Conservation (phyloP, 805 yeast species). For the Wilhelminamyces savonicus region DNA sequence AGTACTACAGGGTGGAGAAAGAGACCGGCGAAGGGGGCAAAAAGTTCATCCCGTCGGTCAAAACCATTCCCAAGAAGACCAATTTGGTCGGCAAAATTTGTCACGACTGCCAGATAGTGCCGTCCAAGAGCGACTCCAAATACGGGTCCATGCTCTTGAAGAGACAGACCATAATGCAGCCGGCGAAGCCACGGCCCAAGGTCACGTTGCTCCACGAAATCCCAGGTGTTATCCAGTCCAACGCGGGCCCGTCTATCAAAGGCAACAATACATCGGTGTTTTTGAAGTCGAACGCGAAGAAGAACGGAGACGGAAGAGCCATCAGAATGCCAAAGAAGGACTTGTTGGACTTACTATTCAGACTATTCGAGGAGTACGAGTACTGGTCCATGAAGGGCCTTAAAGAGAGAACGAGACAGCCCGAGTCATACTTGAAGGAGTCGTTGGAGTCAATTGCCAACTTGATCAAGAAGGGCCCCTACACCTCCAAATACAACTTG, state of each 20-base stretch:
- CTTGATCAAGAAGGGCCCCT: slow-evolving; percentile 91
- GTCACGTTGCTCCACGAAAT: slow-evolving; percentile 69
- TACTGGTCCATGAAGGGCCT: slow-evolving; percentile 95
- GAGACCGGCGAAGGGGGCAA: slow-evolving; percentile 16
- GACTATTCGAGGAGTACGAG: slow-evolving; percentile 88
- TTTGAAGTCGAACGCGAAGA: slow-evolving; percentile 41
- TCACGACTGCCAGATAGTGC: slow-evolving; percentile 88
- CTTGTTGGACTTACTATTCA: slow-evolving; percentile 79
- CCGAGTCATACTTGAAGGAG: slow-evolving; percentile 88
- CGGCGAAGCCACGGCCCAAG: slow-evolving; percentile 47
- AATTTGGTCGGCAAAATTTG: slow-evolving; percentile 79
- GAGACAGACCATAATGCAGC: slow-evolving; percentile 43
- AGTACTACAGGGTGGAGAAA: slow-evolving; percentile 26
- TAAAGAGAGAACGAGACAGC: slow-evolving; percentile 91
- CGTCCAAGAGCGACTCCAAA: slow-evolving; percentile 66
- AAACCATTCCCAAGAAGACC: slow-evolving; percentile 85
- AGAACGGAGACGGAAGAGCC: slow-evolving; percentile 73
- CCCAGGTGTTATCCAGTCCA: slow-evolving; percentile 84
- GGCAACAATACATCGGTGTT: slow-evolving; percentile 64
- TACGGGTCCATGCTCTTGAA: slow-evolving; percentile 55
- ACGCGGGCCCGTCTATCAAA: slow-evolving; percentile 77
- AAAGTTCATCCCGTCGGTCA: slow-evolving; percentile 70
- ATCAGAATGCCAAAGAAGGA: slow-evolving; percentile 92
- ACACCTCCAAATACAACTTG: slow-evolving; percentile 84
- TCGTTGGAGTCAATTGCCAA: slow-evolving; percentile 85